Evolutionary conservation across 1,284 basidiomycete species (phyloP), one percentile per base, ranked within the genome.

Genomic region (Puccinia hordei): DNA sequence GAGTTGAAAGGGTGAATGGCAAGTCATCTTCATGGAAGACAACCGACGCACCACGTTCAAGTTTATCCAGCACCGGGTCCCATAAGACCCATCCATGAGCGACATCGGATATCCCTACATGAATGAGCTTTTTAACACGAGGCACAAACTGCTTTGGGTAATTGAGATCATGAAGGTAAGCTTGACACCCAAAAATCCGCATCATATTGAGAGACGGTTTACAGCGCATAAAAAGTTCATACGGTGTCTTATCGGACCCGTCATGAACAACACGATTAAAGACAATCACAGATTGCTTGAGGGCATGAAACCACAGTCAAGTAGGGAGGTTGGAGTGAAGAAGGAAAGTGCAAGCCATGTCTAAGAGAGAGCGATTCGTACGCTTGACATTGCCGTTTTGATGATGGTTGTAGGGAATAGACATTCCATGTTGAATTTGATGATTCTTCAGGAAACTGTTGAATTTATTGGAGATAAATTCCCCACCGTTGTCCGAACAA

Each of bases 381-480:
- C 66, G 65, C 33, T 78, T 53, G 0, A 65, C 65, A 38, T 22
- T 57, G n/a, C 75, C 65, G 17, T 68, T 69, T 41, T 78, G 75
- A 27, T 78, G 41, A 30, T 68, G 65, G 57, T 78, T 51, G 41
- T 78, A 71, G 4, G 65, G 63, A 2, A 69, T 27, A 17, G 51
- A 38, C 24, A 55, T 27, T 17, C 71, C 66, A 53, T 78, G 61
- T 24, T 4, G 1, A n/a, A 76, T 68, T 1, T 63, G 22, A 1
- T 33, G 9, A 1, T 24, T 12, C 2, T 3, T 0, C 8, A 65
- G 44, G 24, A 61, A 76, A 13, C 13, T n/a, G 2, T 2, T 33
- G 44, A 76, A 66, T 1, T 10, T 2, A 1, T 72, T 72, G 19
- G 69, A 72, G 4, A 22, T 51, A 12, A 72, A 72, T 27, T 72